Evolutionary conservation across 495 filamentous ascomycete genomes (phyloP).

Genomic region (Xylaria palmicola): DNA sequence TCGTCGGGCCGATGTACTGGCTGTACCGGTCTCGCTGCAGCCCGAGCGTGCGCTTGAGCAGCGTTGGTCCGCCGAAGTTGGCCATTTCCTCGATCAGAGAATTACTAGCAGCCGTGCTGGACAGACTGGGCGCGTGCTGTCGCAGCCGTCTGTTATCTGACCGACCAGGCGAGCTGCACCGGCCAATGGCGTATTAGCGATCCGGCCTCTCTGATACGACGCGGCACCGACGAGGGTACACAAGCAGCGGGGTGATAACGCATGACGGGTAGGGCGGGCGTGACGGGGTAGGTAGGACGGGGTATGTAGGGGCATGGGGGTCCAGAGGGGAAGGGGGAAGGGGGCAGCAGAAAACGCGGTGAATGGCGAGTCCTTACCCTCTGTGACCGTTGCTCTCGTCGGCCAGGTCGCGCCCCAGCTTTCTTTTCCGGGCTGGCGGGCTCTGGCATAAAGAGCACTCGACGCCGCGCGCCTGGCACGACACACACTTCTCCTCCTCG

Average conservation of each 20-base stretch:
- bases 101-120: conserved; percentile 51
- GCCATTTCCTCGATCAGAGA: conserved; percentile 61
- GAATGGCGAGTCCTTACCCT: conserved; percentile 54
- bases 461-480: conserved; percentile 60
- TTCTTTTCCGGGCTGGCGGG: conserved; percentile 70
- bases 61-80: conserved; percentile 58
- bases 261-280: conserved; percentile 13
- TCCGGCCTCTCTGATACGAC: conserved; percentile 20
- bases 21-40: conserved; percentile 62
- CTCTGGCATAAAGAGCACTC: conserved; percentile 67
- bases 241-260: conserved; percentile 29
- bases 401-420: conserved; percentile 59
- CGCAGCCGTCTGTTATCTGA: conserved; percentile 53
- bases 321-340: conserved; percentile 28
- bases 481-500: conserved; percentile 60
- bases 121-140: conserved; percentile 53
- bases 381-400: conserved; percentile 57
- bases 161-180: conserved; percentile 51
- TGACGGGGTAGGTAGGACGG: conserved; percentile 30
- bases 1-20: conserved; percentile 66
- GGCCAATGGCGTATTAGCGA: conserved; percentile 47
- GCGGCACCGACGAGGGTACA: conserved; percentile 13
- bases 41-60: conserved; percentile 63
- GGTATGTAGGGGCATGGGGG: too few relatives aligned
- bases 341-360: conserved; percentile 31